phyloP scores from a whole-genome alignment of 2,329 filamentous ascomycete genomes.

The Cytospora mali region DNA sequence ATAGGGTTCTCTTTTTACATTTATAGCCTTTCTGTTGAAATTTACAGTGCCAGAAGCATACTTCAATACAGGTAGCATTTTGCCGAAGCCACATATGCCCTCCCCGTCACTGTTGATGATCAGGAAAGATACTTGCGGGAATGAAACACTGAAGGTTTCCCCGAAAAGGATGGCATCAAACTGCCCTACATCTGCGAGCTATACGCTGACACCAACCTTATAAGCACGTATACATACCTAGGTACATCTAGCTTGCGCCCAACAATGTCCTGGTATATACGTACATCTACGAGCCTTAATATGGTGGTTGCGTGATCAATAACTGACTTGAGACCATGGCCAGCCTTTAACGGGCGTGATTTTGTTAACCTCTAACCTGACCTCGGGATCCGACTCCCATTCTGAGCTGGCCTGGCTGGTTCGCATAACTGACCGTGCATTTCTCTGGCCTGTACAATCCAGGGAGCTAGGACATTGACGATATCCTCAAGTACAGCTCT shows the following conservation, averaged over 20 bases:
- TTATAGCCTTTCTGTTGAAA: no score
- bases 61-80: no score
- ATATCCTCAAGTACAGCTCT: background rate
- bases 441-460: background rate
- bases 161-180: background rate
- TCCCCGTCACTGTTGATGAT: no score
- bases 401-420: background rate
- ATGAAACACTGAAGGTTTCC: no score
- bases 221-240: background rate
- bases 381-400: background rate
- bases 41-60: no score
- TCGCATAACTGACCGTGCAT: background rate
- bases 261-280: background rate
- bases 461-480: background rate
- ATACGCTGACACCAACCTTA: background rate
- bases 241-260: background rate
- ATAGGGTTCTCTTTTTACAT: no score
- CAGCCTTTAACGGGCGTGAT: no score
- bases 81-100: no score
- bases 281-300: background rate
- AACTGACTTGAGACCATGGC: background rate
- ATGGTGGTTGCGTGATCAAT: background rate
- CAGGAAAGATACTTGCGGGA: no score
- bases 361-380: background rate
- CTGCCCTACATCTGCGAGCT: background rate